phyloP scores from a whole-genome alignment of 805 yeast genomes.

The Lachancea quebecensis region DNA sequence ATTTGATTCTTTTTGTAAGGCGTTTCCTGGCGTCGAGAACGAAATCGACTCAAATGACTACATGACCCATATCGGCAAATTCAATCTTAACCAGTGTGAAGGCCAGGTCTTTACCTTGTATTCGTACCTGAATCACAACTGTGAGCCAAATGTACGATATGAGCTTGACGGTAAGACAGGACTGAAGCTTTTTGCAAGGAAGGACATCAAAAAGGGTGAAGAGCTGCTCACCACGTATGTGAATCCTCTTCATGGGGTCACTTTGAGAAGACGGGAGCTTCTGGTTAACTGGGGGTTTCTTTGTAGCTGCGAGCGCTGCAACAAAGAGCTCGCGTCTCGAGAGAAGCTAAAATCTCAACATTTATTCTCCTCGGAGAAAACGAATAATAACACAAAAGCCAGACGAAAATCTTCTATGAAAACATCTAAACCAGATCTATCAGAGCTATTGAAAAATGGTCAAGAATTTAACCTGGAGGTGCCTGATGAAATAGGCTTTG shows the following conservation, averaged over 20 bases:
- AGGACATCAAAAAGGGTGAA: conserved; percentile 54
- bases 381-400: not conserved
- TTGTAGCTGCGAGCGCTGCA: conserved; percentile 63
- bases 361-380: not conserved
- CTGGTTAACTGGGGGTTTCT: conserved; percentile 75
- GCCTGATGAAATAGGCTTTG: conserved; percentile 31
- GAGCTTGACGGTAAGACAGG: conserved; percentile 42
- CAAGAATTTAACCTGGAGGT: conserved; percentile 43
- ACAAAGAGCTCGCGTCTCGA: conserved; percentile 36
- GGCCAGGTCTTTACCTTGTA: conserved; percentile 54
- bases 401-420: conserved; percentile 31
- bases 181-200: conserved; percentile 51
- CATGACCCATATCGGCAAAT: conserved; percentile 58
- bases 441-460: conserved; percentile 41
- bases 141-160: conserved; percentile 63
- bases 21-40: conserved; percentile 35
- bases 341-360: not conserved
- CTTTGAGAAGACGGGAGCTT: conserved; percentile 56
- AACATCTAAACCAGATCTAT: conserved; percentile 34
- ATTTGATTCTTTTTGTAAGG: conserved; percentile 40
- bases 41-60: conserved; percentile 45
- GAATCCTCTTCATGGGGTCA: conserved; percentile 54
- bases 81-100: conserved; percentile 66
- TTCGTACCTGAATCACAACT: conserved; percentile 69
- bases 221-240: conserved; percentile 68